Percentiles rank a stretch among this genome's conserved stretches.
Evolutionary conservation across 345 rosid genomes (phyloP).

Genomic region (Eucalyptus erythrocorys): DNA sequence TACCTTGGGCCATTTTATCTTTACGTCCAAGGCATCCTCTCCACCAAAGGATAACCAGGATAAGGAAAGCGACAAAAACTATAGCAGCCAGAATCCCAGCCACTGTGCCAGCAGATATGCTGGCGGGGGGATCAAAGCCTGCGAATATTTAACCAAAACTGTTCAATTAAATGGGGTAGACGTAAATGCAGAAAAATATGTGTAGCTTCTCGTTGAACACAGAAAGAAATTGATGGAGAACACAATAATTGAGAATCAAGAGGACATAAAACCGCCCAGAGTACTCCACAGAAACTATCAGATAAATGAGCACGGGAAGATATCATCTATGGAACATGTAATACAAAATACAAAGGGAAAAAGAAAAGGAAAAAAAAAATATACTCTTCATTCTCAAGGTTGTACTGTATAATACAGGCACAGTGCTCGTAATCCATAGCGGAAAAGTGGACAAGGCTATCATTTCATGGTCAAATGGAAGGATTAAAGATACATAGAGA

Average conservation of each 20-base stretch:
- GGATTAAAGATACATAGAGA: not conserved
- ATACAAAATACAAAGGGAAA: not conserved
- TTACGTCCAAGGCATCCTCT: not conserved
- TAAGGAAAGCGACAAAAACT: not conserved
- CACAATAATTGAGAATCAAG: not conserved
- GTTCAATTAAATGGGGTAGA: not conserved
- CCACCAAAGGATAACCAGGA: conserved; percentile 2
- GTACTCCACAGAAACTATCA: not conserved
- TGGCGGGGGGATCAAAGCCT: not conserved
- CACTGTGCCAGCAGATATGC: not conserved
- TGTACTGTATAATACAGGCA: not conserved
- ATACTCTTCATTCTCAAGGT: not conserved
- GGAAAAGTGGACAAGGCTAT: not conserved
- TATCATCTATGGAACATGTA: not conserved
- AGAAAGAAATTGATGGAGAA: not conserved
- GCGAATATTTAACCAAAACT: not conserved
- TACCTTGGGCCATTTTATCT: not conserved
- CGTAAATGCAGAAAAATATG: not conserved
- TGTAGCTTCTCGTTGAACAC: not conserved
- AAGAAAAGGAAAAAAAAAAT: too few species aligned
- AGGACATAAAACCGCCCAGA: not conserved
- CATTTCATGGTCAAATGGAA: not conserved
- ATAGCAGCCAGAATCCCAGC: not conserved
- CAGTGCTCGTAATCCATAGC: not conserved
- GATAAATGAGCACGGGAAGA: not conserved